Conservation (phyloP, 345 rosid species). For the Euphorbia tirucalli region DNA sequence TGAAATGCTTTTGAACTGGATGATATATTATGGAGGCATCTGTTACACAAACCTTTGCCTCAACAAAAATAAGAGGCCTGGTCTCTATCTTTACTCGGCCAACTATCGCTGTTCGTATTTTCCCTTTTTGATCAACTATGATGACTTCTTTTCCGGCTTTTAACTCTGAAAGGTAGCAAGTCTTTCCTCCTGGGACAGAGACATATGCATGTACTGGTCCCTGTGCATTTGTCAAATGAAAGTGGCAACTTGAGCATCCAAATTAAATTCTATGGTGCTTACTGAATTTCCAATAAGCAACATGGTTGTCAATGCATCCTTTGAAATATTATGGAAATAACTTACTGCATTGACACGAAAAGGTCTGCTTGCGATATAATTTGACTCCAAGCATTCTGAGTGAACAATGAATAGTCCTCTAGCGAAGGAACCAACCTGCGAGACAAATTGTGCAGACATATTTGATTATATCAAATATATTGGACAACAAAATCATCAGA, state of each 20-base stretch:
- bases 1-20: neutral
- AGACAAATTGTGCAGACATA: neutral
- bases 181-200: conserved; percentile 75
- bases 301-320: neutral
- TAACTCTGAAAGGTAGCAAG: conserved; percentile 84
- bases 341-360: conserved; percentile 90
- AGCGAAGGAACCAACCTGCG: conserved; percentile 88
- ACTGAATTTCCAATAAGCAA: neutral
- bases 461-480: neutral
- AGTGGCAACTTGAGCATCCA: neutral
- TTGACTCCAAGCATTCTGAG: conserved; percentile 84
- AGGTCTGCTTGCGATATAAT: conserved; percentile 87
- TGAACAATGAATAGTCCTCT: conserved; percentile 91
- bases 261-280: neutral
- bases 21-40: neutral
- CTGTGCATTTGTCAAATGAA: conserved; percentile 42
- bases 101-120: conserved; percentile 57
- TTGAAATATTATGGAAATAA: conserved; percentile 6
- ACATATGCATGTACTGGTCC: conserved; percentile 90
- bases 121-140: conserved; percentile 61
- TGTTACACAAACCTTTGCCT: conserved; percentile 57
- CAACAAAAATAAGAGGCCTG: conserved; percentile 65
- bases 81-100: conserved; percentile 90
- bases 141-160: conserved; percentile 71
- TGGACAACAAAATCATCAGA: conserved; percentile 1